Evolutionary conservation across 2,329 filamentous ascomycete species (phyloP), one percentile per base, ranked within the genome.

Genomic region (Aphanoascus verrucosus): DNA sequence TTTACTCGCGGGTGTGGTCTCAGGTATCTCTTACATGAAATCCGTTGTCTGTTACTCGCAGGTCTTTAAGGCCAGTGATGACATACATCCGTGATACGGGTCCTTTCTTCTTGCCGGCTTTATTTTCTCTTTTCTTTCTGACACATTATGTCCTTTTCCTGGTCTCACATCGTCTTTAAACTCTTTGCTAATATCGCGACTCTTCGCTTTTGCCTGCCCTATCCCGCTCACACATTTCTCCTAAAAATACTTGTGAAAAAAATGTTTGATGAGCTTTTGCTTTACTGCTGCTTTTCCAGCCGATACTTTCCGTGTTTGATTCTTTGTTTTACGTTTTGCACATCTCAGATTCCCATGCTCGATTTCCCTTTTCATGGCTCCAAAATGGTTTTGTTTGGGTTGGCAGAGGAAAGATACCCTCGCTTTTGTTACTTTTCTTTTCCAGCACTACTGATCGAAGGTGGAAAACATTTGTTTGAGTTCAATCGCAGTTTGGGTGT

Each of bases 331-430:
- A 44, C 37, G 9, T 20, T 35, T 32, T 43, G 37, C 43, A 47
- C 50, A 47, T 46, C 23, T 35, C 52, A 23, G 35, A 32, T 47
- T 53, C 23, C 32, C 32, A 32, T 45, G 12, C 20, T 41, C 31
- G 19, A 3, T 31, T 28, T 44, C 28, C 40, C 15, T 19, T 17
- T 42, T 44, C 40, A 48, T n/a, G 34, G 45, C 15, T 42, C 8
- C 9, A 52, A 52, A 45, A 46, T 50, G 40, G 31, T 14, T 52
- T n/a, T 46, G 50, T 51, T 51, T 45, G 41, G 41, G 38, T 55
- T 45, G 42, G 38, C 15, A 28, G 42, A 47, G 47, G 48, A 51
- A 20, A 38, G 43, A 51, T 55, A 51, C 42, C 47, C 41, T 55
- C 53, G 20, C 32, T 50, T 49, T 23, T 52, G 14, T 52, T 46